A percentile compares a stretch with the other conserved stretches of the same genome.
phyloP scores from a whole-genome alignment of 768 basidiomycete genomes.

The Xerocomus potaroensis region DNA sequence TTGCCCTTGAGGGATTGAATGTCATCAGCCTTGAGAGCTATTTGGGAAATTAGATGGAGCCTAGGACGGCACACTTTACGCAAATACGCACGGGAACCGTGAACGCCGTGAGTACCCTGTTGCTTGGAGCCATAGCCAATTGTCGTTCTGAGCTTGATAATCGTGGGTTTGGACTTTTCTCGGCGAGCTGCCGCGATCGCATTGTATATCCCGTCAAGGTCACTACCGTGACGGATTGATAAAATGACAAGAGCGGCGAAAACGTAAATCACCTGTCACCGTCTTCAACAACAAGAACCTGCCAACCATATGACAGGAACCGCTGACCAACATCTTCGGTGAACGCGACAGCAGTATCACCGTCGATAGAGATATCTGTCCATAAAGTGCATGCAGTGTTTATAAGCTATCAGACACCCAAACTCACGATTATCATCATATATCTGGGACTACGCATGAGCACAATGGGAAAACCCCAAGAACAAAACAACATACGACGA shows the following conservation, averaged over 20 bases:
- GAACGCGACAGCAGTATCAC: constrained; percentile 87
- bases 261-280: constrained; percentile 59
- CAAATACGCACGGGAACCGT: constrained; percentile 75
- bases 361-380: constrained; percentile 93
- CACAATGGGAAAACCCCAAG: constrained; percentile 5
- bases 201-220: constrained; percentile 70
- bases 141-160: constrained; percentile 82
- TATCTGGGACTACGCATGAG: constrained; percentile 44
- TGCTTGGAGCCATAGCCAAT: constrained; percentile 93
- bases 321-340: constrained; percentile 90
- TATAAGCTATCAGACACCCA: neutral
- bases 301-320: constrained; percentile 91
- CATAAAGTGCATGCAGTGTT: constrained; percentile 5
- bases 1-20: constrained; percentile 77
- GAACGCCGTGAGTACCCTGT: constrained; percentile 92
- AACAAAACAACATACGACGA: constrained; percentile 59
- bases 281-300: constrained; percentile 78
- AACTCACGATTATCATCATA: constrained; percentile 93
- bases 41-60: constrained; percentile 5
- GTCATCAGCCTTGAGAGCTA: constrained; percentile 92
- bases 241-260: neutral
- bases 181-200: constrained; percentile 75
- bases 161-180: constrained; percentile 78
- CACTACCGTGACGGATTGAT: constrained; percentile 41
- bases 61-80: neutral